These are phyloP conservation scores for Yamadazyma paraphyllophila DNA, from an alignment of 805 yeast species.

Conservation along the genomic window DNA sequence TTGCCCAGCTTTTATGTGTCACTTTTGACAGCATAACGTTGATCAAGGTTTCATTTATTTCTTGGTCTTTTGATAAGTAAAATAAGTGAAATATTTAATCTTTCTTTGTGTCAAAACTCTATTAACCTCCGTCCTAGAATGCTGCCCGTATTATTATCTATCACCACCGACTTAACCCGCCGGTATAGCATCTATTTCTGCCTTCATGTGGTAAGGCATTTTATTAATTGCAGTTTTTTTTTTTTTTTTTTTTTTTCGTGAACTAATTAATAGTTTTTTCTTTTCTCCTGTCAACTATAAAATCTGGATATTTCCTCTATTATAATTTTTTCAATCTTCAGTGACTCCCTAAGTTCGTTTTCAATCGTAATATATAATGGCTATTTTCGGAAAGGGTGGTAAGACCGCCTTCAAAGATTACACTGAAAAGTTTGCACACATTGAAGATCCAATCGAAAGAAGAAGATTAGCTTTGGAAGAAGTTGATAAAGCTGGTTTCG, in stretches of 20 bases:
- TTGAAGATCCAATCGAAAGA: slow-evolving; percentile 83
- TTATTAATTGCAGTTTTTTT: slow-evolving; percentile 4
- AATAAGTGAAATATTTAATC: background rate
- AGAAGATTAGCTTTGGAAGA: slow-evolving; percentile 82
- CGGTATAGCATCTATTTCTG: background rate
- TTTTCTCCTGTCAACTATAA: background rate
- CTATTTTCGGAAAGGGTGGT: slow-evolving; percentile 51
- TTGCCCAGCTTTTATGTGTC: background rate
- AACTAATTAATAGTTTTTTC: background rate
- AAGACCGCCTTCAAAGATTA: slow-evolving; percentile 85
- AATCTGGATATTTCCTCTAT: background rate
- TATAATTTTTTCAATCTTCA: too few relatives aligned
- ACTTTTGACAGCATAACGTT: background rate
- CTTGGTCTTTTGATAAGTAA: background rate
- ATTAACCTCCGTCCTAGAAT: background rate
- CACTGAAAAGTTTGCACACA: slow-evolving; percentile 74
- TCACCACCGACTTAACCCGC: background rate
- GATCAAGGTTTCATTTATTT: background rate
- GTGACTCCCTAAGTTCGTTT: too few relatives aligned
- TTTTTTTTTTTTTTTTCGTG: slow-evolving; percentile 4
- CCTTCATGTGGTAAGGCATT: slow-evolving; percentile 9
- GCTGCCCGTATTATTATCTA: background rate
- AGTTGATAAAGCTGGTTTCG: slow-evolving; percentile 74
- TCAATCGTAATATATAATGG: background rate
- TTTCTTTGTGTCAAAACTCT: too few relatives aligned